Evolutionary conservation across 345 rosid genomes (phyloP), one percentile per base, ranked within the genome.

Genomic region (Syzygium jambos): DNA sequence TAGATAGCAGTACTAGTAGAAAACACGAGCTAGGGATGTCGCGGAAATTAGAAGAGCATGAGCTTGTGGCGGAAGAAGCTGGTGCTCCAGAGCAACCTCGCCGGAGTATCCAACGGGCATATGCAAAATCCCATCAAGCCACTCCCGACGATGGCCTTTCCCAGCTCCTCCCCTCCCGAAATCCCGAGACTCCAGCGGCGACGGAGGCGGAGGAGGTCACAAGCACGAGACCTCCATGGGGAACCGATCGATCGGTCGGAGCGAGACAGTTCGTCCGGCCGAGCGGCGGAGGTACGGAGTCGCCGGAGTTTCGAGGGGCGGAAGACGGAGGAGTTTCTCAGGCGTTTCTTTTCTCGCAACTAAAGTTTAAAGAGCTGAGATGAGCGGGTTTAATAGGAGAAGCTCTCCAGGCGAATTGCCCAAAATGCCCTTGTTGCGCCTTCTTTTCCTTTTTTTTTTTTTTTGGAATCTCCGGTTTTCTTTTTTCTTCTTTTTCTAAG

Each of bases 41-140:
- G 49, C 49, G 21, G 19, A 11, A 65, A 78, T 92, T 93, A 96
- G 90, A 96, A 95, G 86, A 95, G 93, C 93, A 94, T 94, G 87
- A 95, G 93, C 99, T 97, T 97, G 92, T 97, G 99, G 88, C 99
- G 99, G 86, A 97, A 97, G 93, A 97, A 97, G 93, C 99, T 97
- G 2, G 99, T 95, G 68, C 93, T 97, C 99, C 99, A 97, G 65
- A 97, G 92, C 87, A 96, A 90, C 96, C 98, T 96, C 80, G 97
- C 96, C 87, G 99, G 99, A 59, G 95, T 93, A 78, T 93, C 96
- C 86, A 97, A 89, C 65, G 98, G 98, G 82, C 96, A 96, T 85
- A 94, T 92, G 80, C 97, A 95, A 93, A 87, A 93, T 93, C 99
- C 99, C 99, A 97, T 97, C 96, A 94, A 65, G 78, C 92, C 91